Evolutionary conservation across 495 filamentous ascomycete genomes (phyloP).

Genomic region (Chaetomium tenue): DNA sequence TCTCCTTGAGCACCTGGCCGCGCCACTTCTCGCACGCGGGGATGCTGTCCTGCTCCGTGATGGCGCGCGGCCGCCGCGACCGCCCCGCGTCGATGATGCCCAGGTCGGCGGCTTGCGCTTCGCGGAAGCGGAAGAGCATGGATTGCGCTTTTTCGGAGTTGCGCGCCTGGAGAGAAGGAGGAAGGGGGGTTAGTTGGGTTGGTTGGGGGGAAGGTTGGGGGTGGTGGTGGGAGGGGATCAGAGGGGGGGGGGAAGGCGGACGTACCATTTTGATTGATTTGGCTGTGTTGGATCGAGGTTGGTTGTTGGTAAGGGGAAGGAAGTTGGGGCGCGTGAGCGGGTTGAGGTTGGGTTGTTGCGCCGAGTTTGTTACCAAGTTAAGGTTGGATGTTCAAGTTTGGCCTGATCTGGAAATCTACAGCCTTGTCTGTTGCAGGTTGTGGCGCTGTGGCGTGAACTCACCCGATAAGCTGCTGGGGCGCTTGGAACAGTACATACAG

Average conservation of each 20-base stretch:
- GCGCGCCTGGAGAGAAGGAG: slow-evolving; percentile 56
- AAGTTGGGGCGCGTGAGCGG: neutral
- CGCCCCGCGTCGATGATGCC: slow-evolving; percentile 95
- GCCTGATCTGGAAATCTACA: slow-evolving; percentile 23
- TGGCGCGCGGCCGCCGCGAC: slow-evolving; percentile 81
- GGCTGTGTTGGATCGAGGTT: neutral
- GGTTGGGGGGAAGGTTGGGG: neutral
- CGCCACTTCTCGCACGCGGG: slow-evolving; percentile 96
- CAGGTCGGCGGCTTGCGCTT: slow-evolving; percentile 91
- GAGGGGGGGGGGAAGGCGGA: neutral
- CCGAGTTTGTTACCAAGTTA: neutral
- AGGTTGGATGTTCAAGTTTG: neutral
- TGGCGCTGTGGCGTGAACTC: slow-evolving; percentile 16
- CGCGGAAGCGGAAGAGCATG: slow-evolving; percentile 99
- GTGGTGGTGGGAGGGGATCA: neutral
- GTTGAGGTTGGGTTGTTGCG: neutral
- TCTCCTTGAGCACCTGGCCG: slow-evolving; percentile 94
- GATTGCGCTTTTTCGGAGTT: slow-evolving; percentile 99
- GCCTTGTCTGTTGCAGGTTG: slow-evolving; percentile 21
- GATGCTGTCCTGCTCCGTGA: slow-evolving; percentile 79
- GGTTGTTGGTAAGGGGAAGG: neutral
- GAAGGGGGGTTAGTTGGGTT: neutral
- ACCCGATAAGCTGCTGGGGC: too few species aligned
- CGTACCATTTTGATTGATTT: slow-evolving; percentile 17
- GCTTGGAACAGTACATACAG: too few species aligned